Conservation (phyloP, 345 rosid species). For the Bruguiera gymnorhiza region DNA sequence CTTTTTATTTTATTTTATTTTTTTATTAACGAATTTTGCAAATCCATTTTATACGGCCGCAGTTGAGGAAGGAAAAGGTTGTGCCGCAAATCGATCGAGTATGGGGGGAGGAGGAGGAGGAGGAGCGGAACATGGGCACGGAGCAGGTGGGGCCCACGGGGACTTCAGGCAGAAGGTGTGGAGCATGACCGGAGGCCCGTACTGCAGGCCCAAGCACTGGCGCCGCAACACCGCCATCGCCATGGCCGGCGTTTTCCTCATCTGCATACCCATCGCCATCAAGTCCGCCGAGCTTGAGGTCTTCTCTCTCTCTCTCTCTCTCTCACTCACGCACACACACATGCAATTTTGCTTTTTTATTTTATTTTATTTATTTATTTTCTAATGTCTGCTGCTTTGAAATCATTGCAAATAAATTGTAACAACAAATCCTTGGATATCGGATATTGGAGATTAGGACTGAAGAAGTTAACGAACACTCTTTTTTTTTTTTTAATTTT, state of each 20-base stretch:
- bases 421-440: too few species aligned
- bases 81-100: neutral
- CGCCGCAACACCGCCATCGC: conserved; percentile 95
- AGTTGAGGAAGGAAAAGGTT: neutral
- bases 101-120: conserved; percentile 45
- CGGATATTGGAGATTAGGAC: too few species aligned
- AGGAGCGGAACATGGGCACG: conserved; percentile 76
- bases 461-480: too few species aligned
- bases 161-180: conserved; percentile 93
- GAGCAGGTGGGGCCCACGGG: conserved; percentile 57
- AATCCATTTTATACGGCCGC: neutral
- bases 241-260: conserved; percentile 74
- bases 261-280: conserved; percentile 91
- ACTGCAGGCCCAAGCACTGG: conserved; percentile 99
- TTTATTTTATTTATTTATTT: too few species aligned
- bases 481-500: too few species aligned
- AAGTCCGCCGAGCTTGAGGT: conserved; percentile 96
- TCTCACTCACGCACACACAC: neutral
- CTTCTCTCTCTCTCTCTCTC: neutral
- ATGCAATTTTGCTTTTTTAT: neutral
- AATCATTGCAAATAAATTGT: too few species aligned
- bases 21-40: neutral
- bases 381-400: neutral
- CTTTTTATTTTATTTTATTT: too few species aligned
- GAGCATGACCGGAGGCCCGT: conserved; percentile 92